Conservation (phyloP, 352 stramenopile genomes). For the Phytophthora citricola region DNA sequence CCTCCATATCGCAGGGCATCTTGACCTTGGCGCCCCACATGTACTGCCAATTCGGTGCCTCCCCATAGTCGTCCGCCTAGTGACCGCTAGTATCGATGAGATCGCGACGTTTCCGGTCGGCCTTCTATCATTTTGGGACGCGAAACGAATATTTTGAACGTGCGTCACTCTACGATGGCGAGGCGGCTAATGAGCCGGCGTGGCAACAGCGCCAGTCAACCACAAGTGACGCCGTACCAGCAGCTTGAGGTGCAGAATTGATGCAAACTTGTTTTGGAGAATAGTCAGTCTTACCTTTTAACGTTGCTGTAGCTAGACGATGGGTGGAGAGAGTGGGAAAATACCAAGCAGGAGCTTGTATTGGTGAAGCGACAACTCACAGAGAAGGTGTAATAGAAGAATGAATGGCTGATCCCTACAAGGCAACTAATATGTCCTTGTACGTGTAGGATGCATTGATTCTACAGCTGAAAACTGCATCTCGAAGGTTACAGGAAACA, state of each 20-base stretch:
- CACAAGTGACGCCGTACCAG: constrained; percentile 34
- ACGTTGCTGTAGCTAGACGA: constrained; percentile 49
- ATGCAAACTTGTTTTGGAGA: not conserved
- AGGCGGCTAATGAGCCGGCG: constrained; percentile 28
- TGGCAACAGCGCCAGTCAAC: constrained; percentile 22
- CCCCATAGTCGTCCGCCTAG: constrained; percentile 44
- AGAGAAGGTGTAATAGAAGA: constrained; percentile 41
- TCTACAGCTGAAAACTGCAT: constrained; percentile 63
- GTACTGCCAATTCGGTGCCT: constrained; percentile 85
- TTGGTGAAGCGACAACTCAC: constrained; percentile 48
- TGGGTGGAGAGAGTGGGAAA: constrained; percentile 61
- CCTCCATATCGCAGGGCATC: constrained; percentile 90
- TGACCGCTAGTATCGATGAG: constrained; percentile 3
- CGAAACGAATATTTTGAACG: constrained; percentile 22
- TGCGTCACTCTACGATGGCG: constrained; percentile 12
- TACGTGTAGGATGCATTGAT: constrained; percentile 53
- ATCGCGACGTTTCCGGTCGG: constrained; percentile 34
- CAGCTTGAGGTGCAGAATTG: constrained; percentile 30
- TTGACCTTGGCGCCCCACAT: constrained; percentile 90
- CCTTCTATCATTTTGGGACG: constrained; percentile 21
- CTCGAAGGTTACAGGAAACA: constrained; percentile 61
- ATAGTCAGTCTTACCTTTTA: constrained; percentile 1
- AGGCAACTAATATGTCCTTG: not conserved
- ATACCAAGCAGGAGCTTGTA: constrained; percentile 60
- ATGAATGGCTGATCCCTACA: too few relatives aligned